These are phyloP conservation scores for Polygonum aviculare DNA, from an alignment of 148 eudicot genomes.

Conservation along the genomic window DNA sequence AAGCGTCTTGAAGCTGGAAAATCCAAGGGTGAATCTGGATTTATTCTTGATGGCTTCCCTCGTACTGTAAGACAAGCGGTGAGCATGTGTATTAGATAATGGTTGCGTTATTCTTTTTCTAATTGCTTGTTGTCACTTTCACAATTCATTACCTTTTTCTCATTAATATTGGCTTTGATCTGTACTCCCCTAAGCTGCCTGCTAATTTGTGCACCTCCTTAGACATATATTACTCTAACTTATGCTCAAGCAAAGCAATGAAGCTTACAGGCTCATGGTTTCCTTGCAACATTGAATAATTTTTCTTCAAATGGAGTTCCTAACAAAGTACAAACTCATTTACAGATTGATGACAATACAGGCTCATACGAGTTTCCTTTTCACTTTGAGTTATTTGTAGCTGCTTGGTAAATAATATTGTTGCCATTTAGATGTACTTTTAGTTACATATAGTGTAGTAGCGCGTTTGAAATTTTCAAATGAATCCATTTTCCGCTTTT, in stretches of 20 bases:
- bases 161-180: not conserved
- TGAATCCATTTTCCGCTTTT: not conserved
- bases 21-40: constrained; percentile 72
- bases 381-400: not conserved
- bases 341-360: not conserved
- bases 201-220: not conserved
- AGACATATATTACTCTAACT: not conserved
- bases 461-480: not conserved
- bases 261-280: not conserved
- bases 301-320: not conserved
- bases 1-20: constrained; percentile 76
- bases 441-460: not conserved
- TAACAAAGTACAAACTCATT: not conserved
- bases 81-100: constrained; percentile 16
- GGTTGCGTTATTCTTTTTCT: not conserved
- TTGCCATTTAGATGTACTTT: not conserved
- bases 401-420: not conserved
- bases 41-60: constrained; percentile 93
- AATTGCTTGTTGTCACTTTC: not conserved
- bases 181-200: not conserved
- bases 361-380: not conserved
- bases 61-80: constrained; percentile 93
- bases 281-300: not conserved
- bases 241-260: not conserved
- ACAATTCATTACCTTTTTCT: not conserved